A percentile compares a stretch with the other conserved stretches of the same genome.
phyloP scores from a whole-genome alignment of 768 basidiomycete species.

The Clitopilus passeckerianus region DNA sequence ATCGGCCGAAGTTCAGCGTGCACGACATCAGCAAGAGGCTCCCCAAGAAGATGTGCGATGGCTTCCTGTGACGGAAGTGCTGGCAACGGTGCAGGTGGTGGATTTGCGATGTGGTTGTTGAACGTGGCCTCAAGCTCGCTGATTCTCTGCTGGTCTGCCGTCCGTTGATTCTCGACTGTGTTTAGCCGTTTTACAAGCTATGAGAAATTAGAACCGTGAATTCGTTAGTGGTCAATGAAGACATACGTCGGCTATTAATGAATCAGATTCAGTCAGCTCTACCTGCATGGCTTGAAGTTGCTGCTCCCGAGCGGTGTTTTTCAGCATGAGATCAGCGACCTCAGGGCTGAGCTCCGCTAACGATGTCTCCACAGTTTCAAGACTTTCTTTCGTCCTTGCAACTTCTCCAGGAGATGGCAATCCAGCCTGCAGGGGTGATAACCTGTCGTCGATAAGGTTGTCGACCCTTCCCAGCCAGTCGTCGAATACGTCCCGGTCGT shows the following conservation, averaged over 20 bases:
- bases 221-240: background rate
- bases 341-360: constrained; percentile 9
- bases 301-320: background rate
- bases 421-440: constrained; percentile 4
- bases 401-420: background rate
- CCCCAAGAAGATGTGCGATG: constrained; percentile 17
- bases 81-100: constrained; percentile 12
- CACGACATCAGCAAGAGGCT: constrained; percentile 18
- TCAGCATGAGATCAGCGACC: background rate
- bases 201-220: background rate
- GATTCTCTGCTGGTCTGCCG: constrained; percentile 15
- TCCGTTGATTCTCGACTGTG: constrained; percentile 7
- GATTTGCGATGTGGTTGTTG: constrained; percentile 12
- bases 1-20: constrained; percentile 16
- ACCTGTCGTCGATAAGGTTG: constrained; percentile 12
- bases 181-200: constrained; percentile 18
- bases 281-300: background rate
- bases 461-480: constrained; percentile 8
- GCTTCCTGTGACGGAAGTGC: constrained; percentile 16
- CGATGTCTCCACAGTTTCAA: constrained; percentile 15
- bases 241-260: background rate
- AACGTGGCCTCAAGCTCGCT: constrained; percentile 19
- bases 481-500: constrained; percentile 12
- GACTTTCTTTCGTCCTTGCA: constrained; percentile 1
- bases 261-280: background rate